Percentiles rank a stretch among this genome's conserved stretches.
phyloP scores from a whole-genome alignment of 306 rosid genomes.

The Clitoria ternatea region DNA sequence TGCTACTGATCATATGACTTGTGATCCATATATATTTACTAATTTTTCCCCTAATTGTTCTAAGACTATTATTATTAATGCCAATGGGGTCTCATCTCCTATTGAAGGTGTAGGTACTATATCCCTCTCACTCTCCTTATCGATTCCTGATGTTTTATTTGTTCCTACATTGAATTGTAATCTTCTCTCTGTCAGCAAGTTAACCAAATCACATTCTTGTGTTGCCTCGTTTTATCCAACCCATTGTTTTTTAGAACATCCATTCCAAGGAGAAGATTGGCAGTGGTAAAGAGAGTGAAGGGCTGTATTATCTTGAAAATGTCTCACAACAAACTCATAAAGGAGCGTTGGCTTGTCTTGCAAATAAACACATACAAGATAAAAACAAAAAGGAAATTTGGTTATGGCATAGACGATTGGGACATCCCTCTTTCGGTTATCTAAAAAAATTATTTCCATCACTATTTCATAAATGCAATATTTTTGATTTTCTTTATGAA shows the following conservation, averaged over 20 bases:
- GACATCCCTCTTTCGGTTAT: background rate
- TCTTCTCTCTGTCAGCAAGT: background rate
- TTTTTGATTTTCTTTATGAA: background rate
- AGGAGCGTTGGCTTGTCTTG: background rate
- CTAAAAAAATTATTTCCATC: background rate
- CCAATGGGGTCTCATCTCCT: background rate
- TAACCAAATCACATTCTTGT: background rate
- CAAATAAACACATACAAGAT: background rate
- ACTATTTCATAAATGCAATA: background rate
- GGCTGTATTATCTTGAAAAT: too few species aligned
- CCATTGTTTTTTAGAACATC: background rate
- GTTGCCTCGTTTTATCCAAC: background rate
- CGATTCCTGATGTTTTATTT: background rate
- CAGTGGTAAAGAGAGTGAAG: background rate
- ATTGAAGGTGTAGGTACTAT: background rate
- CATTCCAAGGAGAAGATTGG: conserved; percentile 15
- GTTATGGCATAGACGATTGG: background rate
- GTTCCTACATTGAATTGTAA: background rate
- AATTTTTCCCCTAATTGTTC: too few species aligned
- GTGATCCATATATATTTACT: too few species aligned
- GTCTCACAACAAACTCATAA: background rate
- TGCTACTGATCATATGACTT: too few species aligned
- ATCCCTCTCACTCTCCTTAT: background rate
- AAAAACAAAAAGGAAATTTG: too few species aligned
- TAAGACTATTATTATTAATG: too few species aligned